These are phyloP conservation scores for Chrysosporium queenslandicum DNA, from an alignment of 2,329 filamentous ascomycete species.

Conservation along the genomic window DNA sequence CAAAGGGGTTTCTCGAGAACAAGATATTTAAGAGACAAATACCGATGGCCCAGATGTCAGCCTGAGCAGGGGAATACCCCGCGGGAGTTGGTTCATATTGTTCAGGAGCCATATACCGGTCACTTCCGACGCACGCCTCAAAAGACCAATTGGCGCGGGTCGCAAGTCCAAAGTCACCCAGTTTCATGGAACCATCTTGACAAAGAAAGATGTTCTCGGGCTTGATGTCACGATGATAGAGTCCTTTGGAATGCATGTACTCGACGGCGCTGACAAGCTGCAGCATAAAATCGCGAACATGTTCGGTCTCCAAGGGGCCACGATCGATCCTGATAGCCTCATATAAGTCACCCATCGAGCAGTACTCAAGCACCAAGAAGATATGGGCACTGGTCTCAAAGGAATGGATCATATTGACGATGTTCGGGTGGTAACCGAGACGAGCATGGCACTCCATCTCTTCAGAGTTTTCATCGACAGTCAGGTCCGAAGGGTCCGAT, in stretches of 20 bases:
- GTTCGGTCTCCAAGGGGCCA: constrained; percentile 86
- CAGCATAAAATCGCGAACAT: constrained; percentile 95
- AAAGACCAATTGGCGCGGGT: constrained; percentile 83
- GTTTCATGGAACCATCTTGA: constrained; percentile 78
- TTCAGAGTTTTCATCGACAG: constrained; percentile 62
- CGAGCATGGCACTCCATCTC: constrained; percentile 61
- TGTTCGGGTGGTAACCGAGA: constrained; percentile 72
- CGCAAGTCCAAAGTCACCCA: constrained; percentile 91
- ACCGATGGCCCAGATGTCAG: constrained; percentile 94
- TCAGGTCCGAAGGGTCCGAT: constrained; percentile 52
- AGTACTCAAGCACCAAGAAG: constrained; percentile 92
- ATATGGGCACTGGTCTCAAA: constrained; percentile 87
- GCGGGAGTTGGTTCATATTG: constrained; percentile 82
- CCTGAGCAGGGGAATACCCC: constrained; percentile 86
- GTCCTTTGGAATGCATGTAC: constrained; percentile 79
- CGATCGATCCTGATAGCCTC: constrained; percentile 86
- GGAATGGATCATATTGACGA: constrained; percentile 82
- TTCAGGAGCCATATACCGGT: constrained; percentile 98
- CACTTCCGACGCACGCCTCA: constrained; percentile 89
- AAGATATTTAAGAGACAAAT: constrained; percentile 94
- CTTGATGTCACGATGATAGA: constrained; percentile 98
- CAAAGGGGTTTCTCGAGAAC: constrained; percentile 94
- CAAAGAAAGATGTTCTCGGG: constrained; percentile 97
- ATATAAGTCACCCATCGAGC: constrained; percentile 88
- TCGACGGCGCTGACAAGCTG: constrained; percentile 82